Percentiles rank a stretch among this genome's conserved stretches.
Conservation (phyloP, 768 basidiomycete species). For the Rhizopogon salebrosus region DNA sequence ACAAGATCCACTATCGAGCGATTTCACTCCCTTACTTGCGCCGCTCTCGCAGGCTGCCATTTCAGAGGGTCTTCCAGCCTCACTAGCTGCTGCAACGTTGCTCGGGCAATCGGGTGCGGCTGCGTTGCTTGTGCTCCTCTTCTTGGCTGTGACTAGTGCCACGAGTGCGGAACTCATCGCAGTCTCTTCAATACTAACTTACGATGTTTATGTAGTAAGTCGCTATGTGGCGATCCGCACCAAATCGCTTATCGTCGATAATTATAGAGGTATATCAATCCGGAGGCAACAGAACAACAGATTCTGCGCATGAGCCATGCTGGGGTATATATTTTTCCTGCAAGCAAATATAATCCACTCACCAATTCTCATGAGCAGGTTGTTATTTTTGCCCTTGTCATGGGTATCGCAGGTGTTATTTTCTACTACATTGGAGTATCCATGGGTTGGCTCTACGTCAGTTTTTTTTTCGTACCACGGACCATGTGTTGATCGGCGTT, state of each 20-base stretch:
- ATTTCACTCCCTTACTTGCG: conserved; percentile 34
- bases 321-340: conserved; percentile 38
- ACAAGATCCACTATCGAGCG: conserved; percentile 45
- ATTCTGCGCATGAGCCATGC: conserved; percentile 64
- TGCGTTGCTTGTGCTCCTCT: conserved; percentile 74
- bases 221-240: background rate
- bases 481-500: background rate
- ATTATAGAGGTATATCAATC: conserved; percentile 70
- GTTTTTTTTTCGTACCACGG: conserved; percentile 21
- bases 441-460: conserved; percentile 89
- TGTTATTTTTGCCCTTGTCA: conserved; percentile 64
- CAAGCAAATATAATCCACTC: background rate
- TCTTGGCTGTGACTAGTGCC: conserved; percentile 83
- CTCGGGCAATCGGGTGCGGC: conserved; percentile 78
- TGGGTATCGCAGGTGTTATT: conserved; percentile 78
- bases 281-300: conserved; percentile 68
- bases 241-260: background rate
- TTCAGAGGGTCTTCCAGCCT: conserved; percentile 82
- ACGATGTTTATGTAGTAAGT: conserved; percentile 75
- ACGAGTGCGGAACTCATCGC: conserved; percentile 91
- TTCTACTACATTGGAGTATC: conserved; percentile 90
- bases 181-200: conserved; percentile 77
- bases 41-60: conserved; percentile 57
- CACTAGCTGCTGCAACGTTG: conserved; percentile 78
- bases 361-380: conserved; percentile 36